Evolutionary conservation across 83 land plant genomes (phyloP).

Genomic region (Diphasiastrum complanatum): DNA sequence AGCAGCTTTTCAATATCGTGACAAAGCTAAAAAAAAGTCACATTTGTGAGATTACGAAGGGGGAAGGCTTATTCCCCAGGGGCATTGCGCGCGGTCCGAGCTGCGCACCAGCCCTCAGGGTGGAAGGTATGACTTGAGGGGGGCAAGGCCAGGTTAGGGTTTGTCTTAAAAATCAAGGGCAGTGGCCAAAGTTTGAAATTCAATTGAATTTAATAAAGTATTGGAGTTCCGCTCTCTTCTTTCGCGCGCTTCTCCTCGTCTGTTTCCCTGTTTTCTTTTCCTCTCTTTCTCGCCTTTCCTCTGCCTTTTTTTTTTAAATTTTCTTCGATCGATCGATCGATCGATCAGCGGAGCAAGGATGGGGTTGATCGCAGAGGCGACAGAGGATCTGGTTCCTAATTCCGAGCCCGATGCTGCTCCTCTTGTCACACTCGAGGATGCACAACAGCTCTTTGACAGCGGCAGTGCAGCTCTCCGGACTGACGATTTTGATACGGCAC

Average conservation of each 20-base stretch:
- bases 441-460: slow-evolving; percentile 18
- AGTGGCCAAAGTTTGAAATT: too few species aligned
- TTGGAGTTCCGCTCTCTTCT: background rate
- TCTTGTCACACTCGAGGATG: slow-evolving; percentile 14
- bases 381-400: background rate
- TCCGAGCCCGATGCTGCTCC: background rate
- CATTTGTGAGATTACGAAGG: too few species aligned
- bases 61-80: too few species aligned
- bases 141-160: too few species aligned
- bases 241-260: background rate
- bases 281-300: background rate
- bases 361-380: background rate
- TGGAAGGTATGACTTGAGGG: too few species aligned
- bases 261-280: slow-evolving; percentile 10
- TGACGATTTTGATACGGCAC: slow-evolving; percentile 27
- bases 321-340: background rate
- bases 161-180: too few species aligned
- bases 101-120: too few species aligned
- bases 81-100: too few species aligned
- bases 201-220: too few species aligned
- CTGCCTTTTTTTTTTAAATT: background rate
- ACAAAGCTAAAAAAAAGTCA: too few species aligned
- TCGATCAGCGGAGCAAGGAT: background rate
- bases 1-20: too few species aligned
- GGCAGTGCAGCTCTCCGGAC: slow-evolving; percentile 19